Percentiles rank a stretch among this genome's conserved stretches.
Conservation (phyloP, 768 basidiomycete genomes). For the Pisolithus albus region DNA sequence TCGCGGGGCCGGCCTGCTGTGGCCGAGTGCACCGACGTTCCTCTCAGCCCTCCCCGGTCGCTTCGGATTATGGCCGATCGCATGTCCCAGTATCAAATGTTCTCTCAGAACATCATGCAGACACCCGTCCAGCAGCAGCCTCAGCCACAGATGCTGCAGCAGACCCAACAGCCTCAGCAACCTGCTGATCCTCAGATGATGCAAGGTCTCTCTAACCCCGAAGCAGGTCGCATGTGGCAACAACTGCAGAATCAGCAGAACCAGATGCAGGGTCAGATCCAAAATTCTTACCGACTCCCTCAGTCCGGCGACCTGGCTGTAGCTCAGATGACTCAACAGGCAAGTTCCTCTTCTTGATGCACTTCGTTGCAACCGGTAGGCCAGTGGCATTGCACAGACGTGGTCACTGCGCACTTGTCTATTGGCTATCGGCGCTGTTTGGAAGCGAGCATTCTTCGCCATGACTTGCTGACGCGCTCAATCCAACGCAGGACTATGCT, state of each 20-base stretch:
- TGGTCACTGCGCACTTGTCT: neutral
- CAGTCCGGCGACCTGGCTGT: conserved; percentile 35
- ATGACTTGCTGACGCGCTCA: conserved; percentile 19
- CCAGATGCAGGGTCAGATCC: conserved; percentile 38
- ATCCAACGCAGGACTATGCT: conserved; percentile 41
- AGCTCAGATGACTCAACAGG: conserved; percentile 41
- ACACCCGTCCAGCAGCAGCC: conserved; percentile 35
- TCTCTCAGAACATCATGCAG: conserved; percentile 41
- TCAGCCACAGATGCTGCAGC: conserved; percentile 37
- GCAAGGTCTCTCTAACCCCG: conserved; percentile 40
- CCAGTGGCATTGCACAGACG: conserved; percentile 9
- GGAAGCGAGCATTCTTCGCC: neutral
- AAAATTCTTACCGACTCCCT: conserved; percentile 38
- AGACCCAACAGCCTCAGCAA: conserved; percentile 39
- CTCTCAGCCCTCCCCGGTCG: conserved; percentile 17
- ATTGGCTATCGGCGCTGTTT: no score
- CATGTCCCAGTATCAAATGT: conserved; percentile 47
- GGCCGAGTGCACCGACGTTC: neutral
- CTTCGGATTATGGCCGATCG: conserved; percentile 57
- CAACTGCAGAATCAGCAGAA: conserved; percentile 37
- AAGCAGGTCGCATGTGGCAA: conserved; percentile 52
- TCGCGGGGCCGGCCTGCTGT: conserved; percentile 15
- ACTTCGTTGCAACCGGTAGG: conserved; percentile 5
- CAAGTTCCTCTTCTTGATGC: conserved; percentile 25
- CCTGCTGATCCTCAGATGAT: conserved; percentile 31